phyloP scores from a whole-genome alignment of 495 filamentous ascomycete genomes.

The Penicillium longicatenatum region DNA sequence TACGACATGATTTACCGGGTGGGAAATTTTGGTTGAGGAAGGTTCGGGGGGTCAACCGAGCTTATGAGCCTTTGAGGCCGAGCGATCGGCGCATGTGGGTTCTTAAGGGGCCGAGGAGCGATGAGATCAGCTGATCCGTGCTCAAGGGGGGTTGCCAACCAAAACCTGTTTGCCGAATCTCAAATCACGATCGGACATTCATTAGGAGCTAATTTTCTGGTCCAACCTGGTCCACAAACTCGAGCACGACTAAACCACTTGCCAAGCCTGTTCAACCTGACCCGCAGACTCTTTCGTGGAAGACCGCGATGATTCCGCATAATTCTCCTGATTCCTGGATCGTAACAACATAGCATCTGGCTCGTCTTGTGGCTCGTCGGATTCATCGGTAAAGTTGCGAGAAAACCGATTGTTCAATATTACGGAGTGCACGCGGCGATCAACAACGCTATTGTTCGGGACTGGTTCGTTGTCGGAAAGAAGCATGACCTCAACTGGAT shows the following conservation, averaged over 20 bases:
- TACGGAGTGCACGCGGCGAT: constrained; percentile 44
- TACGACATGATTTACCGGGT: constrained; percentile 15
- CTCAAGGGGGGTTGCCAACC: too few species aligned
- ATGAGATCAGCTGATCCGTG: too few species aligned
- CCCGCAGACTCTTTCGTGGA: constrained; percentile 13
- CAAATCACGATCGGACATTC: too few species aligned
- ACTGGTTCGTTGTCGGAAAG: constrained; percentile 51
- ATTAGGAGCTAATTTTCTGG: neutral
- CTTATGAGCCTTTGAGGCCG: neutral
- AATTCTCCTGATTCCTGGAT: neutral
- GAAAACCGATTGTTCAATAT: constrained; percentile 61
- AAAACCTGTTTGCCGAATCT: too few species aligned
- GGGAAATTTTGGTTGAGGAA: neutral
- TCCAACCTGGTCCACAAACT: too few species aligned
- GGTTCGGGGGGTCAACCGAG: neutral
- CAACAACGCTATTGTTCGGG: constrained; percentile 52
- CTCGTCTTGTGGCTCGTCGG: constrained; percentile 1
- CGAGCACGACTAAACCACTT: neutral
- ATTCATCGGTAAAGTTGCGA: constrained; percentile 4
- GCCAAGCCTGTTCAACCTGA: constrained; percentile 9
- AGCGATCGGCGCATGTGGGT: constrained; percentile 10
- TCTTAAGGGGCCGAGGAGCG: constrained; percentile 17
- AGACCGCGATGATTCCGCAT: constrained; percentile 4
- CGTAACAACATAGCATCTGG: constrained; percentile 7
- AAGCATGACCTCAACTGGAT: constrained; percentile 51